phyloP scores from a whole-genome alignment of 345 rosid species.

The Melaleuca quinquenervia region DNA sequence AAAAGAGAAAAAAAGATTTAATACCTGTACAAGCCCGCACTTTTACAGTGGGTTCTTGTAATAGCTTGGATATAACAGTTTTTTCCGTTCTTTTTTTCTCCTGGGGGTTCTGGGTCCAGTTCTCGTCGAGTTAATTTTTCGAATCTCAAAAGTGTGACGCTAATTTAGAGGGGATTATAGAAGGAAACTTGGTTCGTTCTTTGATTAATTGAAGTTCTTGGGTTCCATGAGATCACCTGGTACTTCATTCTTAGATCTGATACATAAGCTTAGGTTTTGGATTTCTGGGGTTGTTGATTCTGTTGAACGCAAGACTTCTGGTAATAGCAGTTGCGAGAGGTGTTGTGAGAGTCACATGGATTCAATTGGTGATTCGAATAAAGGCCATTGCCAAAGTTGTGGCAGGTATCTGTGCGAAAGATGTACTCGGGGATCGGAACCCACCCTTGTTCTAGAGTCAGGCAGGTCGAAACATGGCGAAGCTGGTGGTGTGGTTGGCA shows the following conservation, averaged over 20 bases:
- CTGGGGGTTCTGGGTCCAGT: conserved; percentile 1
- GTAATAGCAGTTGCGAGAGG: conserved; percentile 17
- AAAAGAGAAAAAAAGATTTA: conserved; percentile 2
- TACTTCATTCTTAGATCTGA: conserved; percentile 59
- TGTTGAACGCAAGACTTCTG: conserved; percentile 32
- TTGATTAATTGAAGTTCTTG: conserved; percentile 19
- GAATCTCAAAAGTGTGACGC: neutral
- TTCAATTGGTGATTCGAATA: conserved; percentile 12
- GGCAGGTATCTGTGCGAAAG: conserved; percentile 45
- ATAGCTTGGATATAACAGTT: conserved; percentile 10
- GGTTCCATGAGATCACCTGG: conserved; percentile 70
- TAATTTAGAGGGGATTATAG: conserved; percentile 1
- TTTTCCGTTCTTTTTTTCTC: neutral
- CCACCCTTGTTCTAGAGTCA: conserved; percentile 7
- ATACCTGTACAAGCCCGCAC: conserved; percentile 3
- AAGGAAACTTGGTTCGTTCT: conserved; percentile 6
- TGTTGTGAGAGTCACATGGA: conserved; percentile 40
- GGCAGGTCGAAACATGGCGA: neutral
- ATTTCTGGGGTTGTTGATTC: conserved; percentile 38
- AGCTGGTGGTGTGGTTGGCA: conserved; percentile 3
- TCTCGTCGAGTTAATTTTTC: neutral
- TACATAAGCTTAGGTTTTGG: conserved; percentile 67
- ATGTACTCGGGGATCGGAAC: conserved; percentile 19
- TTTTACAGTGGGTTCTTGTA: neutral
- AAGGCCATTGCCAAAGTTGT: conserved; percentile 55